Evolutionary conservation across 1,284 basidiomycete genomes (phyloP), one percentile per base, ranked within the genome.

Genomic region (Trichosporon sp.): DNA sequence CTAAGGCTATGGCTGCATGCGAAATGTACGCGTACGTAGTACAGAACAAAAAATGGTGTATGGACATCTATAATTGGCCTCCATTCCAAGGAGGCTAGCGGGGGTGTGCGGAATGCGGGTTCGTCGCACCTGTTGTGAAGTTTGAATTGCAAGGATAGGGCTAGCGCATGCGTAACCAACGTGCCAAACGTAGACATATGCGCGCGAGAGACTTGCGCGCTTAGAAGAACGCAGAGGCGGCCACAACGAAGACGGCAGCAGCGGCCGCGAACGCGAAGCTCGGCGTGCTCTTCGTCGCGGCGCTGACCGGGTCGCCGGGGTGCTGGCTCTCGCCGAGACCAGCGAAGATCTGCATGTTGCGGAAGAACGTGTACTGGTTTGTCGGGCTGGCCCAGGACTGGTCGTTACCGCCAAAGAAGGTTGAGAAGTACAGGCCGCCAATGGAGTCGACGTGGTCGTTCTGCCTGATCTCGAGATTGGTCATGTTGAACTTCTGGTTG

Each of bases 361-460:
- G 74, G 74, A 74, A 84, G 75, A 82, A 84, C 7, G 77, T 77
- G 66, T 77, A 81, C 71, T 85, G 84, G 12, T 75, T 73, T 1
- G 77, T 80, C n/a, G 79, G 80, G 0, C 80, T 77, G 3, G 80
- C 80, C 80, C 82, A 85, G 0, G 78, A 68, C n/a, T 73, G 31
- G 70, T 84, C 80, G 71, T 81, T 76, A 7, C 84, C 84, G 51
- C 84, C 84, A 71, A 85, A 85, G 73, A 85, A 85, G 26, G 84
- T 85, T 21, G 81, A 83, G 71, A 84, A 84, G 77, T 80, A 84
- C 32, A 84, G 73, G 2, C 81, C 83, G 31, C 78, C 79, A 35
- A 83, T 75, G 4, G 75, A 75, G 35, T 69, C 54, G 21, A 85
- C 74, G 32, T 69, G 56, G 16, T 66, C 61, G 0, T 81, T 76